phyloP scores from a whole-genome alignment of 2,329 filamentous ascomycete species.

The Phialocephala sp. region DNA sequence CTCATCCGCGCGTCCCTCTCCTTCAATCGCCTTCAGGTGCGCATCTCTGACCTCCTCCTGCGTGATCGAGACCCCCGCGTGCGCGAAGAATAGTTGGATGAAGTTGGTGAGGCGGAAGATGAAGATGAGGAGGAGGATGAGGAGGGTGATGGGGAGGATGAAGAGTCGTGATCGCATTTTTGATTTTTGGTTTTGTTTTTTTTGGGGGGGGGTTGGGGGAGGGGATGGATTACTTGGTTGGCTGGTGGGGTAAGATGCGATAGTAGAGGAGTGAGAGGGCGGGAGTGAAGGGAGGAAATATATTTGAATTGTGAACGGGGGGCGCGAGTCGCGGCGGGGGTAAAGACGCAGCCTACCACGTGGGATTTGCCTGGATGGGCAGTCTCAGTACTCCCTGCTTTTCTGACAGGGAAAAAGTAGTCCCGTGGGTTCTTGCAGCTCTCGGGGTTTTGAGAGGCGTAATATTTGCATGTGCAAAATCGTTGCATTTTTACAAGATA shows the following conservation, averaged over 20 bases:
- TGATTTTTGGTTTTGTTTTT: no score
- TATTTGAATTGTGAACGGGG: not conserved
- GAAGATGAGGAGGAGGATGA: conserved; percentile 17
- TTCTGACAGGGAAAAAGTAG: not conserved
- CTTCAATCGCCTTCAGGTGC: not conserved
- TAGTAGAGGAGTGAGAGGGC: not conserved
- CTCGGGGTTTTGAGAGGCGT: not conserved
- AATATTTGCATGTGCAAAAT: not conserved
- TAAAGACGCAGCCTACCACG: not conserved
- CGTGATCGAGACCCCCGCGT: conserved; percentile 25
- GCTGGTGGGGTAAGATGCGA: no score
- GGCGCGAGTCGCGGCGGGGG: not conserved
- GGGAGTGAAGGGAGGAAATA: not conserved
- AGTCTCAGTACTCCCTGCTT: not conserved
- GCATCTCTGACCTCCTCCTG: conserved; percentile 19
- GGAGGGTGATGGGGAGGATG: conserved; percentile 3
- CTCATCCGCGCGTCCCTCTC: conserved; percentile 42
- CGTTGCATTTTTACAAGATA: not conserved
- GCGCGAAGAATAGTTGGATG: conserved; percentile 28
- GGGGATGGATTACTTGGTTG: not conserved
- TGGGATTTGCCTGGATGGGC: not conserved
- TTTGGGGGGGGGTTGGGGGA: not conserved
- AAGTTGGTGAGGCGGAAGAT: conserved; percentile 18
- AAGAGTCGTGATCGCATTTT: conserved; percentile 16
- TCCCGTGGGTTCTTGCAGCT: not conserved